Conservation (phyloP, 257 asterid species). For the Craterostigma plantagineum region DNA sequence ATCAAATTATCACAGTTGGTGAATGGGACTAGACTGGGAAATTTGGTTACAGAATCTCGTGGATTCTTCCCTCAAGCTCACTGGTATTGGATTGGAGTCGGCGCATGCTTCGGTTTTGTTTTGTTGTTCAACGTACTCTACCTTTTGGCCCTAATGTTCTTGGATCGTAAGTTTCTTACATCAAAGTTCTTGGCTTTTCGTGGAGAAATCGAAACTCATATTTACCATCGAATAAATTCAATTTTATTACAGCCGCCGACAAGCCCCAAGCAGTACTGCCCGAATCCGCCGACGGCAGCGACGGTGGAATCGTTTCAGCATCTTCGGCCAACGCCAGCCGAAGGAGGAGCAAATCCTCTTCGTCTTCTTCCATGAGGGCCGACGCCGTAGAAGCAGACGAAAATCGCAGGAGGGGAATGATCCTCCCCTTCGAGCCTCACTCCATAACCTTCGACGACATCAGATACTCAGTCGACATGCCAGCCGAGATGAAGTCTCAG, state of each 20-base stretch:
- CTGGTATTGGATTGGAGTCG: slow-evolving; percentile 26
- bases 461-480: slow-evolving; percentile 28
- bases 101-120: slow-evolving; percentile 17
- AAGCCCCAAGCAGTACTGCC: slow-evolving; percentile 24
- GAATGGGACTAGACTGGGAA: slow-evolving; percentile 15
- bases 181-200: neutral
- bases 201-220: neutral
- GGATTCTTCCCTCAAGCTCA: slow-evolving; percentile 13
- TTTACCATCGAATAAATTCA: neutral
- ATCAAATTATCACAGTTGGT: slow-evolving; percentile 2
- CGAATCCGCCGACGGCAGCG: slow-evolving; percentile 4
- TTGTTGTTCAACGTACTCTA: slow-evolving; percentile 5
- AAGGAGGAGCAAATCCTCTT: neutral
- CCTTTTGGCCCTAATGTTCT: slow-evolving; percentile 13
- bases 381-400: neutral
- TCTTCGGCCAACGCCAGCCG: neutral
- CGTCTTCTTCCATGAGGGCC: neutral
- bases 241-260: slow-evolving; percentile 19
- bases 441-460: slow-evolving; percentile 18
- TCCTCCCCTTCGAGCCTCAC: slow-evolving; percentile 25
- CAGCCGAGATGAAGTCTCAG: slow-evolving; percentile 18
- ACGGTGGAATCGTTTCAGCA: neutral
- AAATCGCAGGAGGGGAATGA: slow-evolving; percentile 10
- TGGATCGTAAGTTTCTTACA: slow-evolving; percentile 23
- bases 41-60: slow-evolving; percentile 11